These are phyloP conservation scores for Pochonia chlamydosporia DNA, from an alignment of 2,329 filamentous ascomycete species.

Conservation along the genomic window DNA sequence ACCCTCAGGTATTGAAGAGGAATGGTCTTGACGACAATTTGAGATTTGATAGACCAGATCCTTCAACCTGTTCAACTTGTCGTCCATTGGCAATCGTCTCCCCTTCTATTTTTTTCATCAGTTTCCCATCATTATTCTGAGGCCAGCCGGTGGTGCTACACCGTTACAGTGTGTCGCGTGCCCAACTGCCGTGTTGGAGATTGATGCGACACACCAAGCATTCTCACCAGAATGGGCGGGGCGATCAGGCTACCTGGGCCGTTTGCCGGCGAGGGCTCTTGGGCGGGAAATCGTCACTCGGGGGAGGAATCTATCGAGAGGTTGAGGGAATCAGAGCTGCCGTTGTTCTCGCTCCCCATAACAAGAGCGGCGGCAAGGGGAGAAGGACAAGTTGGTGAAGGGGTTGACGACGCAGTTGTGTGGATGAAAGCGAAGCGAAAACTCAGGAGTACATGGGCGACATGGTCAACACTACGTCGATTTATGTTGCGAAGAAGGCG, in stretches of 20 bases:
- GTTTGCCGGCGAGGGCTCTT: slow-evolving; percentile 1
- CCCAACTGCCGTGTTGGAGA: slow-evolving; percentile 1
- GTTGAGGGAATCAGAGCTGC: not conserved
- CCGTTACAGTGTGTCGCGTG: not conserved
- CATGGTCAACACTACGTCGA: not conserved
- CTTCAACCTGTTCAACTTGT: no score
- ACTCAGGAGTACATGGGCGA: not conserved
- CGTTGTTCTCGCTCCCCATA: slow-evolving; percentile 6
- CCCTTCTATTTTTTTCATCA: no score
- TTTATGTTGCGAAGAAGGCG: not conserved
- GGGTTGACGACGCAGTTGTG: not conserved
- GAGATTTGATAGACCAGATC: no score
- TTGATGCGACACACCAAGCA: slow-evolving; percentile 2
- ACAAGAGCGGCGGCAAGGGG: not conserved
- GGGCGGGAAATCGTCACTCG: not conserved
- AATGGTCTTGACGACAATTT: no score
- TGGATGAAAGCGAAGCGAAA: slow-evolving; percentile 3
- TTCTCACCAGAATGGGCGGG: not conserved
- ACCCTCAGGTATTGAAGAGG: no score
- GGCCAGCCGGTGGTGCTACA: no score
- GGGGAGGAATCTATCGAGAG: not conserved
- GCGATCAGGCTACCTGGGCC: not conserved
- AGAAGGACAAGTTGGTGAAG: not conserved
- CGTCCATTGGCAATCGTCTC: no score
- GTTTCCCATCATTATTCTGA: no score